Conservation (phyloP, 768 basidiomycete species). For the Suillus paluster region DNA sequence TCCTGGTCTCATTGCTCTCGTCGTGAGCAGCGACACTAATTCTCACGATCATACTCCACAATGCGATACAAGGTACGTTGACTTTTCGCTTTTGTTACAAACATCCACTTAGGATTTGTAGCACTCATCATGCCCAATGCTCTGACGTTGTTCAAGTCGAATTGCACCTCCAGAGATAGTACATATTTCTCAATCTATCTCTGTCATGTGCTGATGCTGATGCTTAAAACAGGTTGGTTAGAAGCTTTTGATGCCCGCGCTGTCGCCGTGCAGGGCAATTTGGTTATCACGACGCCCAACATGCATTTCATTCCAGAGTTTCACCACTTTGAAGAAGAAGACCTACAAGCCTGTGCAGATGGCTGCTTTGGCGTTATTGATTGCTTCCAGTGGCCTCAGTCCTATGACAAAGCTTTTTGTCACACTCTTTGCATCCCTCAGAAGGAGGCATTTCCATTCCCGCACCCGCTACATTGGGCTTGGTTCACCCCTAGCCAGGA, state of each 20-base stretch:
- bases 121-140: slow-evolving; percentile 4
- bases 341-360: neutral
- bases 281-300: slow-evolving; percentile 1
- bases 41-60: neutral
- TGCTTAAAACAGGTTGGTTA: neutral
- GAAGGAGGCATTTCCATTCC: slow-evolving; percentile 7
- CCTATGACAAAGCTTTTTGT: neutral
- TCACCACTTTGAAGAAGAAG: neutral
- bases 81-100: neutral
- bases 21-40: neutral
- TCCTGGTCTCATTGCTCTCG: neutral
- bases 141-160: neutral
- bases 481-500: slow-evolving; percentile 8
- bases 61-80: neutral
- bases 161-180: neutral
- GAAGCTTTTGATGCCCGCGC: neutral
- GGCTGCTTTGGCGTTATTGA: neutral
- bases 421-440: neutral
- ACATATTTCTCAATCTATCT: neutral
- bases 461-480: slow-evolving; percentile 4
- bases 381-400: slow-evolving; percentile 12
- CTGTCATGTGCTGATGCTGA: neutral
- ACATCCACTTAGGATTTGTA: neutral
- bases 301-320: neutral
- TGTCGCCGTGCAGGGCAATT: neutral